These are phyloP conservation scores for Microthlaspi erraticum DNA, from an alignment of 345 rosid genomes.

Conservation along the genomic window DNA sequence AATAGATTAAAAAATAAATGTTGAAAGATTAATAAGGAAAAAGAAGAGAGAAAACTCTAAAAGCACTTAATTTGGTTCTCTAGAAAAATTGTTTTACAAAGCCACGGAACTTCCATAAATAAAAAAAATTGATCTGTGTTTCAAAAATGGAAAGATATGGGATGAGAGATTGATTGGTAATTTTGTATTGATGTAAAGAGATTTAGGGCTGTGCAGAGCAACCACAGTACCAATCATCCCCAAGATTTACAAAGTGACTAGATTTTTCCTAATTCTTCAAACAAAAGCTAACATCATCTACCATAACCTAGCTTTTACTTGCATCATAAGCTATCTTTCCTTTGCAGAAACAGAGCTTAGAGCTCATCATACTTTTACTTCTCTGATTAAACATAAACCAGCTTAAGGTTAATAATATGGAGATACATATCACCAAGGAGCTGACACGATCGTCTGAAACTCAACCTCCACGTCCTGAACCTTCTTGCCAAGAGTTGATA, in stretches of 20 bases:
- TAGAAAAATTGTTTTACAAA: too few relatives aligned
- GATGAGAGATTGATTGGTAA: too few relatives aligned
- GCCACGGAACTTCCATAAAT: too few relatives aligned
- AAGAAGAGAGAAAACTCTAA: too few relatives aligned
- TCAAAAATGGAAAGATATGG: too few relatives aligned
- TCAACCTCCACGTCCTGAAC: slow-evolving; percentile 31
- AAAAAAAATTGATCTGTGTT: too few relatives aligned
- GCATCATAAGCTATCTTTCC: slow-evolving; percentile 5
- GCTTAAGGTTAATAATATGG: neutral
- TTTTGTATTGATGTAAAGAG: too few relatives aligned
- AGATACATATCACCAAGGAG: slow-evolving; percentile 58
- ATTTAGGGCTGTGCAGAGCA: too few relatives aligned
- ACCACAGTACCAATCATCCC: too few relatives aligned
- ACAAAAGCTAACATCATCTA: slow-evolving; percentile 10
- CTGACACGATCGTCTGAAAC: slow-evolving; percentile 45
- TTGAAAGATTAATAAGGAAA: too few relatives aligned
- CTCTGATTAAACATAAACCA: slow-evolving; percentile 14
- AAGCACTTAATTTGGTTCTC: too few relatives aligned
- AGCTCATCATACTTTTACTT: slow-evolving; percentile 14
- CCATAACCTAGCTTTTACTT: neutral
- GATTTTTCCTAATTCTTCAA: neutral
- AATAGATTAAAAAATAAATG: too few relatives aligned
- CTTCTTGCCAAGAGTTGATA: slow-evolving; percentile 21
- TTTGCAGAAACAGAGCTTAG: slow-evolving; percentile 19
- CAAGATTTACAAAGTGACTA: neutral